Evolutionary conservation across 2,329 filamentous ascomycete genomes (phyloP), one percentile per base, ranked within the genome.

Genomic region (Xylaria sp.): DNA sequence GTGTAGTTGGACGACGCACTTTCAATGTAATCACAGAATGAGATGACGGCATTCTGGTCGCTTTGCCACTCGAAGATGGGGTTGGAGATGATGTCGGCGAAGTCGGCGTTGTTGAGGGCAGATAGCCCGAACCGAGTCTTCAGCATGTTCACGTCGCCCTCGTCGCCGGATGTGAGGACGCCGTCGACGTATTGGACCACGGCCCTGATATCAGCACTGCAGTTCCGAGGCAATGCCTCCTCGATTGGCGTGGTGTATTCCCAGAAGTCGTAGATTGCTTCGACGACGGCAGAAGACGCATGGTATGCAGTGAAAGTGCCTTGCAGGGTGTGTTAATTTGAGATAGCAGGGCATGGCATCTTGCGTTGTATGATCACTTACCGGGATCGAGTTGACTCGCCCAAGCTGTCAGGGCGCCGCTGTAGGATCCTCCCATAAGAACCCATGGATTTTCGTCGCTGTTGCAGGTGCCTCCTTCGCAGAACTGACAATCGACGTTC

Each of bases 381-480:
- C 84, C 85, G 0, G 85, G 83, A 11, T 82, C 79, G 12, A 81
- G 77, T 14, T 81, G 78, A 27, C 81, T 81, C 11, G 79, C 81
- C 83, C 84, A 85, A 7, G 84, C 84, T 2, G 84, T 75, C 6
- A 86, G 78, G 7, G 83, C 84, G 42, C 85, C 85, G 36, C 82
- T 82, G 69, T 87, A 87, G 2, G 83, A 85, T 7, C 83, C 85
- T 7, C 85, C 85, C 24, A 82, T 77, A 36, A 85, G 76, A n/a
- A 87, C 80, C 85, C 85, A 87, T 0, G 85, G 84, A 14, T 84
- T 82, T 30, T 81, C 78, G 17, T 79, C 75, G 8, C 82, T 81
- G 47, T 82, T 81, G 65, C 78, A 81, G 70, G 74, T 47, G 75
- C 73, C 57, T 77, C 45, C 75, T 0, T 75, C 75, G 62, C 83